phyloP scores from a whole-genome alignment of 768 basidiomycete species.

The Wakefieldia striispora region DNA sequence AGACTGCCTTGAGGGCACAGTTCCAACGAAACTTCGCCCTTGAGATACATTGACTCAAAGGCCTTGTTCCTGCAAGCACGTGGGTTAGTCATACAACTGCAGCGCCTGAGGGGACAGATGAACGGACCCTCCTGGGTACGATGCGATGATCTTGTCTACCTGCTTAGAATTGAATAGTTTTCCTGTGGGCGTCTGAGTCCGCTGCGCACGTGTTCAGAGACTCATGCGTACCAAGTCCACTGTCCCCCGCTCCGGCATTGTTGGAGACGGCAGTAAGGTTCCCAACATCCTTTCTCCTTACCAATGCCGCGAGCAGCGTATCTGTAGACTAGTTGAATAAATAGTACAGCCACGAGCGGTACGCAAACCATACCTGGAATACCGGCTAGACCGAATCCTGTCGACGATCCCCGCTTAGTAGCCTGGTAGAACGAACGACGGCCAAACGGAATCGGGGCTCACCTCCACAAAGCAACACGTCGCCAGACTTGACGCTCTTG shows the following conservation, averaged over 20 bases:
- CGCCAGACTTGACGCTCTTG: slow-evolving; percentile 77
- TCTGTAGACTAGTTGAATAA: slow-evolving; percentile 41
- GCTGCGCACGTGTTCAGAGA: background rate
- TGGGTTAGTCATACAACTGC: background rate
- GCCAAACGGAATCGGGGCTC: slow-evolving; percentile 21
- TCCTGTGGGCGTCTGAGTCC: slow-evolving; percentile 40
- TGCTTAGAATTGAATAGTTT: slow-evolving; percentile 73
- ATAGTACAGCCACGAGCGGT: too few species aligned
- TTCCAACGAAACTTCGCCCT: slow-evolving; percentile 79
- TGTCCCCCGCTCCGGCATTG: slow-evolving; percentile 74
- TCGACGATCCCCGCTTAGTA: background rate
- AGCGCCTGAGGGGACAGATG: background rate
- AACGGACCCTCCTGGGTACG: slow-evolving; percentile 81
- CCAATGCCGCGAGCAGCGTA: slow-evolving; percentile 77
- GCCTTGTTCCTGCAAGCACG: slow-evolving; percentile 67
- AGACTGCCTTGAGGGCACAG: slow-evolving; percentile 92
- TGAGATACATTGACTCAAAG: slow-evolving; percentile 79
- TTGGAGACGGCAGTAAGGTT: slow-evolving; percentile 84
- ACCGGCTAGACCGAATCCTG: slow-evolving; percentile 89
- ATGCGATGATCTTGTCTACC: slow-evolving; percentile 80
- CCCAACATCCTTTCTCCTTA: slow-evolving; percentile 69
- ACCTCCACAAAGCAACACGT: slow-evolving; percentile 82
- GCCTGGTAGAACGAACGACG: background rate
- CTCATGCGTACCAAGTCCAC: slow-evolving; percentile 57
- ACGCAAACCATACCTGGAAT: slow-evolving; percentile 60